Evolutionary conservation across 2,329 filamentous ascomycete genomes (phyloP), one percentile per base, ranked within the genome.

Genomic region (Aurifilum marmelostoma): DNA sequence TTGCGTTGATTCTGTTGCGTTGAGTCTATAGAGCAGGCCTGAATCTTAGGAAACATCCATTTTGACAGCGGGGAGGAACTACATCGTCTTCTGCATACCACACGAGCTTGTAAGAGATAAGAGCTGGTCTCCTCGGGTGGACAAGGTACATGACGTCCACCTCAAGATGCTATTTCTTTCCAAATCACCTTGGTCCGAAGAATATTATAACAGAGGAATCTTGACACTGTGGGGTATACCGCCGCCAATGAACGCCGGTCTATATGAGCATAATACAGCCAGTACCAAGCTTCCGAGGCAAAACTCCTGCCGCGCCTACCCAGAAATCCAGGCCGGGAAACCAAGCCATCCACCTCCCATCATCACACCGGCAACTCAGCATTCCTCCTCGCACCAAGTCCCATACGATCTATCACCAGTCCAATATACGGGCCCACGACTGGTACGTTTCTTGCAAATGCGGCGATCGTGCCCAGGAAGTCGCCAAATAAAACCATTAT

Each of bases 401-500:
- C 91, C 72, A 89, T 77, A 73, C 89, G 88, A 77, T 97, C 92
- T 71, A 97, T 84, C 3, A 84, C 85, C 73, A 87, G 82, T 69
- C 92, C 92, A 76, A 97, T 91, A 75, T 94, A 97, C 5, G 94
- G 93, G 3, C 95, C 95, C 7, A 98, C 83, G 9, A 97, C 85
- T 0, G 96, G 95, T 14, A 97, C 81, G 71, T 92, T 93, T 68
- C 92, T 89, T 52, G 93, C 92, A 76, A 98, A 97, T 21, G 92
- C 89, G 0, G 92, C 92, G 73, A 98, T 94, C 27, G 95, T 98
- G 63, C 94, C 92, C 69, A 98, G 87, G 82, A 98, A 98, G 80
- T 99, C 96, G 47, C 96, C 96, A 81, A 99, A 99, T 47, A 99
- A 83, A 65, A 97, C 88, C 74, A 97, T 87, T 73, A 99, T 95